Base-by-base conservation (phyloP, 1,139 yeast genomes). In the Nematodospora anomalae region DNA sequence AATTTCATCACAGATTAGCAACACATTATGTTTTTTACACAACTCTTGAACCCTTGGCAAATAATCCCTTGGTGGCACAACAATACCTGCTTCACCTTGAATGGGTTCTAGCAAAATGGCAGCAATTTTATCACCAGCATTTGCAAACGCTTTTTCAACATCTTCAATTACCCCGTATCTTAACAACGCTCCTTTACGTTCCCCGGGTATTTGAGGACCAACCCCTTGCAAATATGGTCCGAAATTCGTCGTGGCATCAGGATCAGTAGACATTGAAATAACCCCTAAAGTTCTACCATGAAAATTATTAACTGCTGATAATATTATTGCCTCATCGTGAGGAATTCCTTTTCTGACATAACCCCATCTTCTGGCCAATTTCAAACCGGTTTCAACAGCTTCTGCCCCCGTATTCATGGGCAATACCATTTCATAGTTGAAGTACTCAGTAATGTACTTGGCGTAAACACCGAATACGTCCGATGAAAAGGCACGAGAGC, bases 401-500 rank as follows among this genome's bases (percentile, higher is more conserved):
- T 90, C 97, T 20, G 97, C 97, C 58, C 98, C 98, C 7, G 97
- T 90, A 71, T 90, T 90, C 97, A 90, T 90, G 49, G 98, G 98
- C 60, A 90, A 72, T 6, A 90, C 92, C 85, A 81, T 83, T 55
- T 90, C 98, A 63, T 87, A 90, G 57, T 82, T 77, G 68, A 92
- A 90, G 60, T 69, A 90, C 60, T 89, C 95, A 39, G 97, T 88
- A 44, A 89, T 73, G 57, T 78, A 92, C 62, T 89, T 87, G 51
- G 97, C 95, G 57, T 80, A 90, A 31, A 76, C 76, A 34, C 96
- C 95, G 58, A 90, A 88, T 11, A 82, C 83, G 59, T 90, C 96
- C 41, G 87, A 83, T 26, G 95, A 86, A 61, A 90, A 92, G 6
- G 97, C 97, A 57, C 98, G 76, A 27, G 96, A 88, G 38, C 94